Base-by-base conservation (phyloP, 2,329 filamentous ascomycete species). In the Drechslerella stenobrocha region DNA sequence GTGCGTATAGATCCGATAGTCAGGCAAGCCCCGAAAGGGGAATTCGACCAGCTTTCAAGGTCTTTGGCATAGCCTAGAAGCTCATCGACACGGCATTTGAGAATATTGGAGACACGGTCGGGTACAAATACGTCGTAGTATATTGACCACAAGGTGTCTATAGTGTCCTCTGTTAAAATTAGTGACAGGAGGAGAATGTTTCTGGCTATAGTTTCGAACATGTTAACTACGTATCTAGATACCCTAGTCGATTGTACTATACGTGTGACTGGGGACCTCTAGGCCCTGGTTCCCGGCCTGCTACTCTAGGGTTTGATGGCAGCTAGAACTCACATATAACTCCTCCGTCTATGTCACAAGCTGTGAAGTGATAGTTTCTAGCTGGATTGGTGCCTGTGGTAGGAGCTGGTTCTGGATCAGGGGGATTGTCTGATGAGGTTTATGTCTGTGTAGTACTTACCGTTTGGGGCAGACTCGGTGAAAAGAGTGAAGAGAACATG, bases 311-410 rank as follows among this genome's bases (percentile, higher is more conserved):
- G 28, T 23, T n/a, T n/a, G n/a, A n/a, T n/a, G 5, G 3, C 23
- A 7, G 20, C 18, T 47, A 9, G 22, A n/a, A 20, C 28, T 24
- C 2, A 32, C 40, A 61, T 18, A 47, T 13, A 72, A 77, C 71
- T 48, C 77, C 77, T 18, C 32, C 34, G 8, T 63, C 58, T 9
- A 24, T 48, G 72, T 85, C 82, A 72, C 82, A 84, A 58, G 79
- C 82, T 1, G 83, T 85, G 42, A 85, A 75, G 69, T 83, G 81
- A 2, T 84, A 73, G 35, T 77, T 78, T 40, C 80, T 20, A 24
- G 15, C 15, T 20, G 15, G 18, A n/a, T 22, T 15, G 15, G 28
- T 32, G 20, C 3, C 51, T 3, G 26, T 7, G 42, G 13, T 44
- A 30, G 7, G 13, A 26, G 8, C 22, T 30, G 15, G n/a, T 8